Evolutionary conservation across 345 rosid species (phyloP), one percentile per base, ranked within the genome.

Genomic region (Rubroshorea leprosula): DNA sequence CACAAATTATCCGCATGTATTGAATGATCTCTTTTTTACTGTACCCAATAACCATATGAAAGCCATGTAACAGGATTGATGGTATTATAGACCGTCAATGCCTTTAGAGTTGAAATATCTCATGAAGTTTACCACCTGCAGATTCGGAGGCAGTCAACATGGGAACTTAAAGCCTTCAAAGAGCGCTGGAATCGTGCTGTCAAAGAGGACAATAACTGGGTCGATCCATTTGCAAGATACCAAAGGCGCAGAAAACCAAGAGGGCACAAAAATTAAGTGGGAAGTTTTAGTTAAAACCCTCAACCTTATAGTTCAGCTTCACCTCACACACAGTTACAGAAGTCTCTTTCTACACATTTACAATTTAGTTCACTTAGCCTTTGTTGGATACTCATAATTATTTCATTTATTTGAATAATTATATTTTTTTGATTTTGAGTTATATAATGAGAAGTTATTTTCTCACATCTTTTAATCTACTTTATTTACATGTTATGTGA

Each of bases 131-230:
- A 16, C 26, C 18, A 15, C 15, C 31, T 56, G 65, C 85, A 87
- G 99, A 87, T 94, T 52, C 67, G 99, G 72, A 78, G 99, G 65
- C 97, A 94, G 45, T 94, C 97, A 3, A 85, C 90, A 3, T 75
- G 83, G 96, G 99, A 94, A 66, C 90, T 83, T 58, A 65, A 78
- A 58, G 73, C 66, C 2, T 87, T 90, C 22, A 81, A 81, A 80
- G 67, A 85, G 45, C 72, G 97, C 6, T 90, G 99, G 99, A 81
- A 83, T 49, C 49, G 18, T 64, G 92, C 97, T 0, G 77, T 87
- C 0, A 76, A 77, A 50, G 77, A 74, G 46, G 99, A 90, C 75
- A 75, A 73, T 69, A 38, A 49, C 12, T 94, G 97, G 96, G 74
- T 72, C 1, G 97, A 90, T 63, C 95, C 95, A 7, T 87, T 72